Percentiles rank a stretch among this genome's conserved stretches.
These are phyloP conservation scores for Amaranthus cruentus DNA, from an alignment of 148 eudicot species.

Conservation along the genomic window DNA sequence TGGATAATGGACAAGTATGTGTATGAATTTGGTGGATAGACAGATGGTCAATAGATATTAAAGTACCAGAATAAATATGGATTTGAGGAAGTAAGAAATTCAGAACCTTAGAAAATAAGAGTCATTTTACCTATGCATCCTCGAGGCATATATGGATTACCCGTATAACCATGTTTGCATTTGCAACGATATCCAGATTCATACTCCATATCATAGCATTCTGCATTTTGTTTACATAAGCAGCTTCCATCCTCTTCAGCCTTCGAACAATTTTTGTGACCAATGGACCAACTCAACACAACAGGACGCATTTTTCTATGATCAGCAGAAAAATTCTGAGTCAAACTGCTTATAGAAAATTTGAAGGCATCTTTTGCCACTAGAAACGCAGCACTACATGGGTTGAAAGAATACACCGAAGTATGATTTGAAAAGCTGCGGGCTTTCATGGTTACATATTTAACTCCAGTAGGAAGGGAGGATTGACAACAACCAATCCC, in stretches of 20 bases:
- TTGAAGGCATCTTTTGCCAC: constrained; percentile 4
- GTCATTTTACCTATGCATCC: too few species aligned
- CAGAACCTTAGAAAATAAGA: too few species aligned
- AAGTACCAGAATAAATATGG: too few species aligned
- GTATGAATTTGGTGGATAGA: too few species aligned
- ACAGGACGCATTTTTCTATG: not conserved
- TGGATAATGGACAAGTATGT: too few species aligned
- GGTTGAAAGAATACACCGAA: too few species aligned
- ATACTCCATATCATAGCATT: not conserved
- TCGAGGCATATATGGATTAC: constrained; percentile 11
- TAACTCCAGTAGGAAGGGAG: too few species aligned
- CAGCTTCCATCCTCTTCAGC: constrained; percentile 1
- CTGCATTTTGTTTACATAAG: constrained; percentile 18
- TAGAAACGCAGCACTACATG: not conserved
- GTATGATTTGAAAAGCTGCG: too few species aligned
- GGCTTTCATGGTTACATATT: too few species aligned
- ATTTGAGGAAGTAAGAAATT: too few species aligned
- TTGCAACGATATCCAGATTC: constrained; percentile 14
- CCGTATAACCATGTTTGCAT: constrained; percentile 10
- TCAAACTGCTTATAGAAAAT: constrained; percentile 1
- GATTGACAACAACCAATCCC: constrained; percentile 18
- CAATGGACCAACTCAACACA: constrained; percentile 21
- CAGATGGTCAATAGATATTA: too few species aligned
- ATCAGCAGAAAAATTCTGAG: not conserved
- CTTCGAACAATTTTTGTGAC: not conserved